Evolutionary conservation across 345 rosid genomes (phyloP).

Genomic region (Sisymbrium altissimum): DNA sequence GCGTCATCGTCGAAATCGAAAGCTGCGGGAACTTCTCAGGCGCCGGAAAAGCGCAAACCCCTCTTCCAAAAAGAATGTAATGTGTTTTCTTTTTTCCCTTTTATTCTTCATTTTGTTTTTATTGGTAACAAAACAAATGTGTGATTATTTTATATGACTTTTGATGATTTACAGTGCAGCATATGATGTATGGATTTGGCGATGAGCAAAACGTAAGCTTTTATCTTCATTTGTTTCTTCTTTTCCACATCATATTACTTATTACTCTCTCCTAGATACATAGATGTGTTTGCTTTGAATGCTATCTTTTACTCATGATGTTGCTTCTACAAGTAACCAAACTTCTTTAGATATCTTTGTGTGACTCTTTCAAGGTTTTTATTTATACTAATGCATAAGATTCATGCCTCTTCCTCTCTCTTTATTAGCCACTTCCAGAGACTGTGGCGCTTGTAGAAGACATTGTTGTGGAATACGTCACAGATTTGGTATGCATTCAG

Average conservation of each 20-base stretch:
- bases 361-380: background rate
- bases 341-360: background rate
- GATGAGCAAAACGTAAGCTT: constrained; percentile 78
- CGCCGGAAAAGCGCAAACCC: constrained; percentile 79
- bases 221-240: no score
- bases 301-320: no score
- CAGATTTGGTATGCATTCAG: constrained; percentile 75
- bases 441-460: constrained; percentile 86
- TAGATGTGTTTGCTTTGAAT: no score
- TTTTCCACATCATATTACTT: background rate
- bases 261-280: no score
- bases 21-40: constrained; percentile 59
- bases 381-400: background rate
- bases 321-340: no score
- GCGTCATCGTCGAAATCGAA: constrained; percentile 58
- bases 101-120: background rate
- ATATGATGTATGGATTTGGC: constrained; percentile 96
- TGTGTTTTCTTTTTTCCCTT: background rate
- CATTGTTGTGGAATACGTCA: constrained; percentile 86
- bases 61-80: constrained; percentile 86
- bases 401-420: constrained; percentile 11
- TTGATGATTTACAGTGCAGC: constrained; percentile 60
- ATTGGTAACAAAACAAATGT: background rate
- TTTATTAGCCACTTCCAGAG: constrained; percentile 81
- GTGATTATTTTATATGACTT: background rate